phyloP scores from a whole-genome alignment of 495 filamentous ascomycete genomes.

The Baudoinia panamericana region DNA sequence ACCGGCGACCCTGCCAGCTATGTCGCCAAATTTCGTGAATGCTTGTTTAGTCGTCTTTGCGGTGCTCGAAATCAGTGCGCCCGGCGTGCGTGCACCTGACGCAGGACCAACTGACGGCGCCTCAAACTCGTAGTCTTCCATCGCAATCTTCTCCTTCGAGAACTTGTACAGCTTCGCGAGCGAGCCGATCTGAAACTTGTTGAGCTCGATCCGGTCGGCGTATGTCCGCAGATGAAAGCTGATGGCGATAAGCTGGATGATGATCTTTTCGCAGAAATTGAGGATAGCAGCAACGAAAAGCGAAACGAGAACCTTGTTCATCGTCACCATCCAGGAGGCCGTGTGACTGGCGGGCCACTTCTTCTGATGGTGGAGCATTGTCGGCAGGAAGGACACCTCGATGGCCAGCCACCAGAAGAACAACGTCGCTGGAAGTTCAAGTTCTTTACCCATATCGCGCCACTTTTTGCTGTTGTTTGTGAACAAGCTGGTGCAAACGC shows the following conservation, averaged over 20 bases:
- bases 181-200: slow-evolving; percentile 76
- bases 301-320: slow-evolving; percentile 79
- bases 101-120: slow-evolving; percentile 32
- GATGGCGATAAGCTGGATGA: slow-evolving; percentile 89
- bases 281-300: slow-evolving; percentile 66
- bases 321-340: slow-evolving; percentile 55
- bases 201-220: slow-evolving; percentile 78
- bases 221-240: slow-evolving; percentile 89
- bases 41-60: slow-evolving; percentile 58
- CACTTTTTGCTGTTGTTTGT: slow-evolving; percentile 90
- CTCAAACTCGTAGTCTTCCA: slow-evolving; percentile 61
- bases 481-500: slow-evolving; percentile 56
- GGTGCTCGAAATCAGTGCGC: slow-evolving; percentile 45
- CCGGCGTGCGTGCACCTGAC: slow-evolving; percentile 59
- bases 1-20: slow-evolving; percentile 80
- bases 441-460: slow-evolving; percentile 73
- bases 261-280: slow-evolving; percentile 84
- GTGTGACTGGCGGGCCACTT: slow-evolving; percentile 37
- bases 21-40: slow-evolving; percentile 69
- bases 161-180: slow-evolving; percentile 71
- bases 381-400: slow-evolving; percentile 58
- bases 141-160: slow-evolving; percentile 58
- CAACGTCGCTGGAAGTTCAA: slow-evolving; percentile 74
- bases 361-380: slow-evolving; percentile 59
- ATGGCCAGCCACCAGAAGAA: slow-evolving; percentile 91